Evolutionary conservation across 352 stramenopile genomes (phyloP).

Genomic region (Pythium sukuiense): DNA sequence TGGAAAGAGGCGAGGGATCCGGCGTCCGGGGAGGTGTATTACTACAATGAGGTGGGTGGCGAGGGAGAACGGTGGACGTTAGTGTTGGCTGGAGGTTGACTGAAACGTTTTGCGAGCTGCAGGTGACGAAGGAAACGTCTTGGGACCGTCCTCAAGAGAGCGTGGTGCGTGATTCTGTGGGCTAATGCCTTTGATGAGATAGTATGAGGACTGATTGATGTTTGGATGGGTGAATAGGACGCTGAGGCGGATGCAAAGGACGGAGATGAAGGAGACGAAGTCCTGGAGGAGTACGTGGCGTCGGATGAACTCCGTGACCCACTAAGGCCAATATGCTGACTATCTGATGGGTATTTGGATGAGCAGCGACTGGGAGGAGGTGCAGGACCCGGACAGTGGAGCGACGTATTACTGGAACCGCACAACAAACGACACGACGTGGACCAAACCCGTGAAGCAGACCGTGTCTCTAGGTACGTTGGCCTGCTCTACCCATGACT

Average conservation of each 20-base stretch:
- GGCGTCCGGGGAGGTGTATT: conserved; percentile 60
- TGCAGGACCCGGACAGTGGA: conserved; percentile 51
- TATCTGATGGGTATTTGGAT: background rate
- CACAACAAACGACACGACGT: conserved; percentile 73
- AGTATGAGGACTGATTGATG: background rate
- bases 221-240: background rate
- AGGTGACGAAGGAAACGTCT: conserved; percentile 74
- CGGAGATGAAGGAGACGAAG: conserved; percentile 10
- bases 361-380: conserved; percentile 63
- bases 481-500: background rate
- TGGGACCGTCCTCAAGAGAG: conserved; percentile 54
- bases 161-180: conserved; percentile 2
- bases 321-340: too few relatives aligned
- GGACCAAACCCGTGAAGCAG: conserved; percentile 46
- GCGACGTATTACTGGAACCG: conserved; percentile 78
- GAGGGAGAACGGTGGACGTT: background rate
- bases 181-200: too few relatives aligned
- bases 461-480: conserved; percentile 56
- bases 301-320: background rate
- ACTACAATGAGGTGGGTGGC: conserved; percentile 70
- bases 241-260: background rate
- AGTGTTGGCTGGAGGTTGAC: background rate
- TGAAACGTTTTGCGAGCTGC: background rate
- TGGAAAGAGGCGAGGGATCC: conserved; percentile 63
- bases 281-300: conserved; percentile 22